phyloP scores from a whole-genome alignment of 306 rosid species.

The Canavalia ensiformis region DNA sequence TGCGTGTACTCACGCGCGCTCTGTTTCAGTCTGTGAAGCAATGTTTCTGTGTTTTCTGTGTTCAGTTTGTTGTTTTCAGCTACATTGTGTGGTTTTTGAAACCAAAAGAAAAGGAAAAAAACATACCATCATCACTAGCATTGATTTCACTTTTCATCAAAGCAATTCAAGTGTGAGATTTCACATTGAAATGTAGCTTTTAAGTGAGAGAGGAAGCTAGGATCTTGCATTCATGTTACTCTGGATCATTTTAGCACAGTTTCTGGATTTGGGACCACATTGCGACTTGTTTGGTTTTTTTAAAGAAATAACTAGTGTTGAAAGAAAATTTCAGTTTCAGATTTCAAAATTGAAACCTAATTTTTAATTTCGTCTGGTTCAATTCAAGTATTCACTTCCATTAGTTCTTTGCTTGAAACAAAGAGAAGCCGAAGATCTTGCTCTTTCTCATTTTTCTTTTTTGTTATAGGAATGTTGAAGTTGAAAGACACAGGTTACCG shows the following conservation, averaged over 20 bases:
- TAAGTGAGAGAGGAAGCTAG: neutral
- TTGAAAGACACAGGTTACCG: slow-evolving; percentile 57
- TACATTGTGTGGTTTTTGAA: slow-evolving; percentile 35
- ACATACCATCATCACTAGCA: neutral
- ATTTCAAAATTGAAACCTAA: neutral
- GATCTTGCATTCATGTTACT: too few relatives aligned
- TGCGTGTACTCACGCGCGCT: neutral
- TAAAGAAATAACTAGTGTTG: too few relatives aligned
- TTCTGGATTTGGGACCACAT: neutral
- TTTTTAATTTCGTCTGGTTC: neutral
- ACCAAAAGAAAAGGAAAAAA: neutral
- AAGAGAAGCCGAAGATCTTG: slow-evolving; percentile 30
- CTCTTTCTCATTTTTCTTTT: slow-evolving; percentile 12
- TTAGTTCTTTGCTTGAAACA: neutral
- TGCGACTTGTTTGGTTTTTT: slow-evolving; percentile 6
- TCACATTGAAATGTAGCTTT: neutral
- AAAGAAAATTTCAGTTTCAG: neutral
- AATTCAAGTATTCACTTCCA: neutral
- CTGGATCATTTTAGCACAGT: neutral
- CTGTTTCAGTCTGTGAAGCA: slow-evolving; percentile 31
- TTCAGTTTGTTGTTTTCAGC: slow-evolving; percentile 30
- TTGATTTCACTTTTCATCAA: neutral
- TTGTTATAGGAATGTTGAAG: slow-evolving; percentile 59
- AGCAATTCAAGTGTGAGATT: too few relatives aligned
- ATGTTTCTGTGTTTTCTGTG: slow-evolving; percentile 13